Evolutionary conservation across 1,284 basidiomycete species (phyloP), one percentile per base, ranked within the genome.

Genomic region (Moesziomyces parantarcticus): DNA sequence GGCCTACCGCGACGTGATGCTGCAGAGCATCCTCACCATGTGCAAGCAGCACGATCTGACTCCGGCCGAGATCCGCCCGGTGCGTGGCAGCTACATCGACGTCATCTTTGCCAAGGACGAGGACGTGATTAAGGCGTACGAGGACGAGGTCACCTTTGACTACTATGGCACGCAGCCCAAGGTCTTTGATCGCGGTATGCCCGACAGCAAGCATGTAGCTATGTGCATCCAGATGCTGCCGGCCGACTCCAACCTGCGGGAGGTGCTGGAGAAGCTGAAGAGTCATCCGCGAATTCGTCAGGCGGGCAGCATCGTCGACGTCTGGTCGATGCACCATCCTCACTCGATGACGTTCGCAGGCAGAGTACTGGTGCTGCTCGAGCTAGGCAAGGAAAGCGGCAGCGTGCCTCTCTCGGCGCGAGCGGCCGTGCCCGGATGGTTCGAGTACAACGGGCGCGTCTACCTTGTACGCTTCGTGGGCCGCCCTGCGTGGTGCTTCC

Each of bases 201-300:
- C 58, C 16, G 36, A 52, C 36, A 54, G 50, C 26, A 55, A 53
- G 11, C 54, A 67, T 18, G 42, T 65, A 0, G 62, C 51, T 1
- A 10, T 65, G 29, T 65, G 62, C 58, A 61, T 71, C 26, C 62
- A 65, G 53, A 58, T 36, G 3, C 62, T 71, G 9, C 68, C 68
- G 8, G 41, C 62, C 21, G 18, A 22, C 10, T 29, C 32, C 41
- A 29, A 58, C 18, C 47, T 57, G 10, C 3, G 40, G 16, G 43
- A 40, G 7, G 20, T 69, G 0, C 25, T 44, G 9, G 22, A 4
- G 9, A 23, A 14, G 18, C 23, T 71, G 14, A 47, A 29, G 18
- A 16, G 25, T 5, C 18, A 58, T 34, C 13, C 22, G 3, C 48
- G 49, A 9, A 55, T 71, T 25, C 41, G 42, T 23, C 18, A 34